A percentile compares a stretch with the other conserved stretches of the same genome.
These are phyloP conservation scores for Moesziomyces sp. DNA, from an alignment of 1,284 basidiomycete species.

Conservation along the genomic window DNA sequence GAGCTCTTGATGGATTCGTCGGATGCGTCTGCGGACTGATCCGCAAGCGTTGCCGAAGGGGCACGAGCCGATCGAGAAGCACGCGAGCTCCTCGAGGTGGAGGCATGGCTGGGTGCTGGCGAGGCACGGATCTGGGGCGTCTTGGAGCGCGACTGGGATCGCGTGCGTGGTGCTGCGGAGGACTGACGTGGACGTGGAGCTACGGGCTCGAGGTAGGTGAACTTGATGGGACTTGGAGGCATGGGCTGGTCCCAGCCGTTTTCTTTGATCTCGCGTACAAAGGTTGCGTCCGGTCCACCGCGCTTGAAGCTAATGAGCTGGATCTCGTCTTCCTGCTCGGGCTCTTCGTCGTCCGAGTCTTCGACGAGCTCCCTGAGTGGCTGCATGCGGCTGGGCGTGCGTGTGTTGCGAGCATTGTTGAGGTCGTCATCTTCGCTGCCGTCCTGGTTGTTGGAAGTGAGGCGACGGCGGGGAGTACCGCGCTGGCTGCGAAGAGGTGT, in stretches of 20 bases:
- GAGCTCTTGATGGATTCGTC: slow-evolving; percentile 41
- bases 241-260: slow-evolving; percentile 45
- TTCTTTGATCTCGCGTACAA: slow-evolving; percentile 42
- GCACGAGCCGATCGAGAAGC: slow-evolving; percentile 15
- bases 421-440: slow-evolving; percentile 21
- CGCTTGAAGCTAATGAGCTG: slow-evolving; percentile 36
- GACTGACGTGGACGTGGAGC: slow-evolving; percentile 19
- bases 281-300: slow-evolving; percentile 39
- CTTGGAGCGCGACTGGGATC: slow-evolving; percentile 34
- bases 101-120: slow-evolving; percentile 21
- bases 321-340: slow-evolving; percentile 37
- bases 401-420: background rate
- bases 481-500: slow-evolving; percentile 18
- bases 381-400: slow-evolving; percentile 13
- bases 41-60: slow-evolving; percentile 9
- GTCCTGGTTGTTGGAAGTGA: slow-evolving; percentile 1
- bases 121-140: slow-evolving; percentile 29
- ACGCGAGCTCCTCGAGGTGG: slow-evolving; percentile 4
- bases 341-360: slow-evolving; percentile 13
- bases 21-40: slow-evolving; percentile 10
- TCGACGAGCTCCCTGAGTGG: slow-evolving; percentile 12
- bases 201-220: slow-evolving; percentile 37
- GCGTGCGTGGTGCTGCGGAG: slow-evolving; percentile 3
- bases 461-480: slow-evolving; percentile 3
- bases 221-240: slow-evolving; percentile 38